Base-by-base conservation (phyloP, 257 asterid genomes). In the Solanum bulbocastanum region DNA sequence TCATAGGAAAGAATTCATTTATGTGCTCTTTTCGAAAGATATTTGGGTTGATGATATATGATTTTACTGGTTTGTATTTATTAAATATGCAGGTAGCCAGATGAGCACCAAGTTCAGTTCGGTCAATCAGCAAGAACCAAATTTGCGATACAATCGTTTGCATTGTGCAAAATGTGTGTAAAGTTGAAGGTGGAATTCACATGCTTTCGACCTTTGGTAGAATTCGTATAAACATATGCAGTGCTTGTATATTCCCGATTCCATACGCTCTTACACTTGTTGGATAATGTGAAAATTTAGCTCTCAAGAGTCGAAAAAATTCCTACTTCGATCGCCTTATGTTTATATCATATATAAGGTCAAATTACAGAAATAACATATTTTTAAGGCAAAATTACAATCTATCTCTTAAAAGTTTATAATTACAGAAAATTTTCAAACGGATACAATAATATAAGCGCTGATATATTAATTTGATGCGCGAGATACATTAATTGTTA, bases 1-100 rank as follows among this genome's bases (percentile, higher is more conserved):
- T 23, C 36, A 68, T 14, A 11, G 79, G 87, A 5, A 74, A 74
- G 16, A 12, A 22, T 12, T 39, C 27, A 74, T 4, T 62, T 60
- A 84, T 33, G 22, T 74, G 36, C 73, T 30, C 58, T 32, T 27
- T 85, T 39, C 65, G 9, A 36, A 52, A 74, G 72, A 35, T 4
- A 76, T 25, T 69, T 62, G 74, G 56, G 84, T 71, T 42, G 35
- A 46, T 33, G 33, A 33, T 86, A 30, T 14, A 30, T 65, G 66
- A 39, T 66, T 10, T 33, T 83, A 49, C 30, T 39, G 13, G 16
- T 8, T 68, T 85, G 82, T 39, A 72, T 68, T 44, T 46, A 14
- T 22, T 85, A 25, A 14, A 32, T 85, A 20, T 89, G 62, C 93
- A 92, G 95, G 88, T 68, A 85, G 83, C 60, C 93, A 90, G 93